Evolutionary conservation across 1,284 basidiomycete species (phyloP).

Genomic region (Naganishia albida): DNA sequence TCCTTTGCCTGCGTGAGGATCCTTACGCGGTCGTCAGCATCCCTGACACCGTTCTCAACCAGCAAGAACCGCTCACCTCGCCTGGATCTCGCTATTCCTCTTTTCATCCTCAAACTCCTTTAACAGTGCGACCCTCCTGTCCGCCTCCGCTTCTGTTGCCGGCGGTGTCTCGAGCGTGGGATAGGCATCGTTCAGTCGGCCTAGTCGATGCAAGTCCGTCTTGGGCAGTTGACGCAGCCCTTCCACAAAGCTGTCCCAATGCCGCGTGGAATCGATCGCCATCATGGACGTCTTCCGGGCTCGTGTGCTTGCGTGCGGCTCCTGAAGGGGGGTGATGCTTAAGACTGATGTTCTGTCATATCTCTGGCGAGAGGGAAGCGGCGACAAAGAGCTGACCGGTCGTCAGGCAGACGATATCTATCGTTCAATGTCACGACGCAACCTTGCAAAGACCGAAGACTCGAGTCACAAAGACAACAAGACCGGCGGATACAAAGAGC

Average conservation of each 20-base stretch:
- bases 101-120: constrained; percentile 32
- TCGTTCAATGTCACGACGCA: not conserved
- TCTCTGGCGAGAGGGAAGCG: too few species aligned
- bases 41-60: not conserved
- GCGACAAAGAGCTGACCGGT: too few species aligned
- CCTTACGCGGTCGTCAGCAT: not conserved
- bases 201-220: constrained; percentile 19
- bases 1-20: constrained; percentile 9
- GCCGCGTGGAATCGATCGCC: constrained; percentile 9
- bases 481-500: too few species aligned
- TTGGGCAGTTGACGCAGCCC: constrained; percentile 21
- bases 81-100: constrained; percentile 21
- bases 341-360: too few species aligned
- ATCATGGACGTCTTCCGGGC: not conserved
- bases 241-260: constrained; percentile 21
- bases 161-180: not conserved
- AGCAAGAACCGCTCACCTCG: constrained; percentile 13
- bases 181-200: constrained; percentile 14
- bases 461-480: too few species aligned
- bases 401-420: too few species aligned
- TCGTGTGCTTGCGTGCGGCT: not conserved
- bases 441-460: too few species aligned
- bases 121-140: constrained; percentile 8
- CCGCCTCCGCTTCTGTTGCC: constrained; percentile 16
- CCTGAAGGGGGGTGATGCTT: too few species aligned